A percentile compares a stretch with the other conserved stretches of the same genome.
Evolutionary conservation across 2,329 filamentous ascomycete genomes (phyloP).

Genomic region (Hymenoscyphus linearis): DNA sequence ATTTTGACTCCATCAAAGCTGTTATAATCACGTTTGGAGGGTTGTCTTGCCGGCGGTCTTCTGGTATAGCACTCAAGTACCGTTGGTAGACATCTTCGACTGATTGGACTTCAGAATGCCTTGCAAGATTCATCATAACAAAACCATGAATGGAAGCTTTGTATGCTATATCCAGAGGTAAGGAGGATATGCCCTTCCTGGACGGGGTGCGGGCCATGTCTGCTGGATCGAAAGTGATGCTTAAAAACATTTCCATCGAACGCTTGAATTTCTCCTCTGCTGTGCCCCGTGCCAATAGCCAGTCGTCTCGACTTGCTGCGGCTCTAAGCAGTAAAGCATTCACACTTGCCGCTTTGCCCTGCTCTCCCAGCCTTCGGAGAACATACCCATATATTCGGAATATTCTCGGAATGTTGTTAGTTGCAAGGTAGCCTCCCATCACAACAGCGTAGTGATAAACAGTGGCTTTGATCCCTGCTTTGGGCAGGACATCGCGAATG

Average conservation of each 20-base stretch:
- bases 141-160: conserved; percentile 43
- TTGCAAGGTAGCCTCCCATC: conserved; percentile 42
- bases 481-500: conserved; percentile 43
- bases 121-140: conserved; percentile 50
- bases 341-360: conserved; percentile 37
- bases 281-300: conserved; percentile 11
- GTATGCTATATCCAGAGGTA: conserved; percentile 27
- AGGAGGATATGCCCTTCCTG: conserved; percentile 21
- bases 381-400: conserved; percentile 44
- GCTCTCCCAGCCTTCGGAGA: conserved; percentile 19
- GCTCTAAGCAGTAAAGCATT: conserved; percentile 38
- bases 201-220: conserved; percentile 21
- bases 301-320: conserved; percentile 19
- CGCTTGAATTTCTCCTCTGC: conserved; percentile 22
- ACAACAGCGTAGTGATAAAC: conserved; percentile 49
- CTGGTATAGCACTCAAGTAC: conserved; percentile 41
- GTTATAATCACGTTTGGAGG: conserved; percentile 53
- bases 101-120: conserved; percentile 39
- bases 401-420: conserved; percentile 40
- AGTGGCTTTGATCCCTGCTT: conserved; percentile 38
- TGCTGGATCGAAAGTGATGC: conserved; percentile 22
- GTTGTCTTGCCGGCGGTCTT: conserved; percentile 29
- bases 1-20: conserved; percentile 63
- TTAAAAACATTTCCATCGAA: conserved; percentile 26
- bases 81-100: conserved; percentile 51